Evolutionary conservation across 495 filamentous ascomycete genomes (phyloP), one percentile per base, ranked within the genome.

Genomic region (Tuber indicum): DNA sequence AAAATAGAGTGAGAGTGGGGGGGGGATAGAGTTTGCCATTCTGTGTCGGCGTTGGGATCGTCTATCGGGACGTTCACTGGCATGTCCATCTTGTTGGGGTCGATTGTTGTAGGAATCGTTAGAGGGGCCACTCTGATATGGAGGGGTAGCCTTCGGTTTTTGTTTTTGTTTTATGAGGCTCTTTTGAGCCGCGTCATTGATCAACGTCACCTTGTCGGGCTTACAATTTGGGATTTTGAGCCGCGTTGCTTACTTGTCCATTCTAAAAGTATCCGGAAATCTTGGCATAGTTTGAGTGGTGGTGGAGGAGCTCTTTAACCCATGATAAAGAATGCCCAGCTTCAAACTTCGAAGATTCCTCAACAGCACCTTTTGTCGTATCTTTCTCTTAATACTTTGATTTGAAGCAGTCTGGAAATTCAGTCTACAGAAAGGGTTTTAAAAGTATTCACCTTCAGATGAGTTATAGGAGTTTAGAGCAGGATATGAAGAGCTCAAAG

Each of bases 41-140:
- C 96, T 52, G 96, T 99, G 84, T 99, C 96, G 78, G 93, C 96
- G 84, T 98, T 96, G 46, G 94, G 94, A 84, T 98, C 91, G 83
- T 95, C 93, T 79, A 99, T 92, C 73, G 96, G 93, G 72, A 98
- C 96, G 78, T 83, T 78, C 75, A 83, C 75, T 72, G 82, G 82
- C 81, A 83, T 83, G 71, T 83, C 80, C 80, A 82, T 82, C 58
- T 77, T 79, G 73, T 45, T 58, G 58, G 47, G 9, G 69, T 43
- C 72, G 58, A n/a, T 71, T 19, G 62, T 52, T 23, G 75, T 73
- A 72, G 42, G 41, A n/a, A 69, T 47, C 44, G 19, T 32, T 70
- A 23, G 47, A 79, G 73, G 74, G 78, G 78, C 72, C 76, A 76
- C 75, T 41, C 66, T 43, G 41, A 71, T 46, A 45, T 76, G 66